Base-by-base conservation (phyloP, 768 basidiomycete genomes). In the Phlebiopsis flavidoalba region DNA sequence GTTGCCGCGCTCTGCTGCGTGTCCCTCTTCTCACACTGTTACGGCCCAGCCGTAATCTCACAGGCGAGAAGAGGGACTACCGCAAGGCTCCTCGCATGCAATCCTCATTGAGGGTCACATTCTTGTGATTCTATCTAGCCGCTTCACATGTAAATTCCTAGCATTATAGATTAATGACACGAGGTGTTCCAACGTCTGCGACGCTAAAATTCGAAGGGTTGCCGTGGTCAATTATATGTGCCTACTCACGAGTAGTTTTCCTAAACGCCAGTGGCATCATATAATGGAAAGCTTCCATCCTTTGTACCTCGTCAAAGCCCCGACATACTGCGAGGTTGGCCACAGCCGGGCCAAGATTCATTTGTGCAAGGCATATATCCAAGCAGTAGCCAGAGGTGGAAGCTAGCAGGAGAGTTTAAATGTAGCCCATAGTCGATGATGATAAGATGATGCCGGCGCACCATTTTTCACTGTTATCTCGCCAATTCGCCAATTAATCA, bases 391-490 rank as follows among this genome's bases (percentile, higher is more conserved):
- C 58, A 93, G 73, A 11, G 92, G 89, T 12, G 92, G 91, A 60
- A 82, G 81, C 92, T 93, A 59, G 15, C 62, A 22, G 36, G 59
- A 37, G 46, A 35, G 19, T 51, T 45, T 11, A 48, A 52, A 26
- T 63, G 12, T 19, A 19, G 12, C 1, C 60, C 40, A 24, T 47
- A 26, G 48, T 35, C 8, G 15, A 11, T 33, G 36, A 43, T 43
- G 10, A 8, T 8, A 6, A 31, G 31, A 11, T 15, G 36, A 8
- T 52, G 50, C 50, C n/a, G 12, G 64, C 72, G 46, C 57, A 91
- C 91, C 82, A 93, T 90, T 50, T n/a, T 79, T 80, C 78, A 93
- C n/a, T 91, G 66, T 87, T 88, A 36, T 80, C 79, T 40, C 81
- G 65, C 85, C 88, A 92, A 7, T 83, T 81, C n/a, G 82, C 85